Evolutionary conservation across 1,284 basidiomycete species (phyloP).

Genomic region (Heterobasidion irregulare): DNA sequence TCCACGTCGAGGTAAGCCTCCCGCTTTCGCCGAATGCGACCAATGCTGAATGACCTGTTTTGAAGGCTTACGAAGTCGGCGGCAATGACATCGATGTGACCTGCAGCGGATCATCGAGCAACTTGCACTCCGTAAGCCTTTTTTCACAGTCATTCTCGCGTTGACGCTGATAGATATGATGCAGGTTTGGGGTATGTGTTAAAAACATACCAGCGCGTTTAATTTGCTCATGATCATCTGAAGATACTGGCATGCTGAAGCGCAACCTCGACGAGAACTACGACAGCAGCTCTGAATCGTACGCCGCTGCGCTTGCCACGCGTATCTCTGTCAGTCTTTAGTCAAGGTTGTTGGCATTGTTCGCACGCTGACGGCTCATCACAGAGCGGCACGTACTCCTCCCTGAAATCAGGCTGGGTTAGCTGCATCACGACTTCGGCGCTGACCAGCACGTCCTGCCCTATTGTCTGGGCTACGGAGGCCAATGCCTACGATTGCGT

Average conservation of each 20-base stretch:
- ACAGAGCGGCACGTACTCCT: conserved; percentile 30
- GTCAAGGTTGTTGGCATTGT: background rate
- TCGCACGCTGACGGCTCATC: background rate
- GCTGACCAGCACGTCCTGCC: conserved; percentile 26
- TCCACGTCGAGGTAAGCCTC: conserved; percentile 24
- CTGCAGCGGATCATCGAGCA: conserved; percentile 26
- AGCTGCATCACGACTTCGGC: conserved; percentile 34
- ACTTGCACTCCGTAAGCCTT: conserved; percentile 39
- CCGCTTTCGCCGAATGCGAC: background rate
- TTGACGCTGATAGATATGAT: conserved; percentile 4
- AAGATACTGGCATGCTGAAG: conserved; percentile 39
- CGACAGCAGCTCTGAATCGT: conserved; percentile 28
- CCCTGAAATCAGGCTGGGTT: conserved; percentile 33
- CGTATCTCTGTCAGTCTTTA: conserved; percentile 31
- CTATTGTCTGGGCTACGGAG: conserved; percentile 43
- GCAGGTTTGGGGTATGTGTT: conserved; percentile 19
- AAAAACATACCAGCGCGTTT: background rate
- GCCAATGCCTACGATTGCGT: conserved; percentile 45
- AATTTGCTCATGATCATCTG: background rate
- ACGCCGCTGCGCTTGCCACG: conserved; percentile 32
- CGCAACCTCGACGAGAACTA: conserved; percentile 33
- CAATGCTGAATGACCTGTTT: conserved; percentile 7
- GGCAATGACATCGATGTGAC: conserved; percentile 20
- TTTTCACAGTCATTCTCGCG: background rate
- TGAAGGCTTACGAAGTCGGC: conserved; percentile 18